These are phyloP conservation scores for Nakaseomyces bracarensis DNA, from an alignment of 1,139 yeast genomes.

Conservation along the genomic window DNA sequence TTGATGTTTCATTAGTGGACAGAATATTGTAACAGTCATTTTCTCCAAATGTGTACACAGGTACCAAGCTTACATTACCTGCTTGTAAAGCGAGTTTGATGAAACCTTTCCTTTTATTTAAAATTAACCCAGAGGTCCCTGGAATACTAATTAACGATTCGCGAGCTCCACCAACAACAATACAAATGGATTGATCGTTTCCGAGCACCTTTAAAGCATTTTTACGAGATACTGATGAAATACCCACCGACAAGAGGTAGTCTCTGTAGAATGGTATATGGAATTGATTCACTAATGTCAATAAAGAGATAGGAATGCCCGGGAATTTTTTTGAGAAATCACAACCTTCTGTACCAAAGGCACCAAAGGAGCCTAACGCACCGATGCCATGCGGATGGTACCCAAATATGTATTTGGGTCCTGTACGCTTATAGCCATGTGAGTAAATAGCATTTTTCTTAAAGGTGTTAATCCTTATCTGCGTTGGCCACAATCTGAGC, in stretches of 20 bases:
- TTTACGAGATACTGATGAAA: conserved; percentile 73
- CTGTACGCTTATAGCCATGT: conserved; percentile 32
- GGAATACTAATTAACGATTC: conserved; percentile 72
- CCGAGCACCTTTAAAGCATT: conserved; percentile 63
- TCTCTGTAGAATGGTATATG: conserved; percentile 84
- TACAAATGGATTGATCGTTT: conserved; percentile 69
- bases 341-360: conserved; percentile 74
- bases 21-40: conserved; percentile 66
- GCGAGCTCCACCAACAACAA: conserved; percentile 94
- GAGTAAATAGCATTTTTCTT: conserved; percentile 12
- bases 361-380: conserved; percentile 86
- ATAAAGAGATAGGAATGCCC: conserved; percentile 66
- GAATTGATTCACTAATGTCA: conserved; percentile 80
- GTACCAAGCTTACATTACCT: conserved; percentile 74
- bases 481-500: conserved; percentile 14
- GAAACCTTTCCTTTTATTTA: conserved; percentile 79
- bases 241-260: conserved; percentile 70
- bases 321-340: conserved; percentile 65
- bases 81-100: conserved; percentile 75
- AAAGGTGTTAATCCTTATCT: conserved; percentile 8
- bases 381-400: conserved; percentile 97
- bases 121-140: conserved; percentile 52
- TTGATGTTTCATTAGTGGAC: conserved; percentile 46
- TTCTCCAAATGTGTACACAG: conserved; percentile 89
- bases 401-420: conserved; percentile 81